These are phyloP conservation scores for Giardia muris DNA, from an alignment of 208 protist genomes.

Conservation along the genomic window DNA sequence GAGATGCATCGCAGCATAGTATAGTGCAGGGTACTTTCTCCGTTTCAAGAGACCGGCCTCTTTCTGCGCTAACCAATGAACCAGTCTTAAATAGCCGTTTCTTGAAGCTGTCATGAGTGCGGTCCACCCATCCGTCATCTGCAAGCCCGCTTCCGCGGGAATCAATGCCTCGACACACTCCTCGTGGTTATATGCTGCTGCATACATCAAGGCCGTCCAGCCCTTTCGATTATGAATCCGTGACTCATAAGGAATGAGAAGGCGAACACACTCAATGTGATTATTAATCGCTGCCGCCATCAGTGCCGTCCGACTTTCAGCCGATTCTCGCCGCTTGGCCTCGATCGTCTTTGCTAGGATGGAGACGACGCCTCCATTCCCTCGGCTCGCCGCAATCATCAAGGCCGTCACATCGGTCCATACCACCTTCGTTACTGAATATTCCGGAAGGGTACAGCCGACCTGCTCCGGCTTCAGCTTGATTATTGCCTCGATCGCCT, in stretches of 20 bases:
- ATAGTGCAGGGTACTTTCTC: background rate
- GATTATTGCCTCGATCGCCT: background rate
- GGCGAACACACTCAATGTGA: background rate
- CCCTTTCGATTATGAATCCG: background rate
- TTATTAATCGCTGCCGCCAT: background rate
- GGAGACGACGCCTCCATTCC: background rate
- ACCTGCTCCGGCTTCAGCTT: background rate
- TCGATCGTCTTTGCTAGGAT: background rate
- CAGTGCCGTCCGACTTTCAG: background rate
- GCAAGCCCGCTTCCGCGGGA: background rate
- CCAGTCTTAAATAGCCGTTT: background rate
- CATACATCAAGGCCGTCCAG: background rate
- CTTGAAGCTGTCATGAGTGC: background rate
- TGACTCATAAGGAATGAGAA: background rate
- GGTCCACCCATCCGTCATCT: slow-evolving; percentile 1
- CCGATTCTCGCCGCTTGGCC: background rate
- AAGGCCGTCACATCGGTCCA: background rate
- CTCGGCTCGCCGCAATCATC: background rate
- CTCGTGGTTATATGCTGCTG: background rate
- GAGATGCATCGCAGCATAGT: background rate
- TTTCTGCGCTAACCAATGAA: background rate
- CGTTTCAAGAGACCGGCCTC: background rate
- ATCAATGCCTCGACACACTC: background rate
- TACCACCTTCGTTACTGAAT: background rate
- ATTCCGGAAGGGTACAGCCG: background rate